A percentile compares a stretch with the other conserved stretches of the same genome.
Conservation (phyloP, 306 rosid genomes). For the Castanea sativa region DNA sequence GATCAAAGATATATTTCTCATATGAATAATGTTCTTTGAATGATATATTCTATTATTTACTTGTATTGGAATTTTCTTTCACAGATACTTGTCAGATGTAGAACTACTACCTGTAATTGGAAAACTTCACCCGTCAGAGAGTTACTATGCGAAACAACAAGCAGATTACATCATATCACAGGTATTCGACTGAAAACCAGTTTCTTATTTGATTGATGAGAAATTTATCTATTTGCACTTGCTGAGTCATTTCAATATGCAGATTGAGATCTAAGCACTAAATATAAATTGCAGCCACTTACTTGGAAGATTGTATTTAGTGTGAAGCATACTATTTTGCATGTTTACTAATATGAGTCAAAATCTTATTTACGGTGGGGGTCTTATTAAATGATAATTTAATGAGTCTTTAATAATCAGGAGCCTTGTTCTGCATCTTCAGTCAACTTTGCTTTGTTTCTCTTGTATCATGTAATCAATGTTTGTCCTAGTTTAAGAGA, state of each 20-base stretch:
- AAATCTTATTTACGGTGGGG: neutral
- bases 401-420: neutral
- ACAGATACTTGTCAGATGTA: constrained; percentile 68
- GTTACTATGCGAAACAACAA: constrained; percentile 90
- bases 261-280: neutral
- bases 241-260: constrained; percentile 10
- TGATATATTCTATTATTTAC: constrained; percentile 19
- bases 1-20: constrained; percentile 15
- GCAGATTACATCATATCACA: constrained; percentile 86
- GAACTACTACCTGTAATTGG: constrained; percentile 81
- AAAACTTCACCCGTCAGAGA: constrained; percentile 95
- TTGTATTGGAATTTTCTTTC: constrained; percentile 21
- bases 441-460: neutral
- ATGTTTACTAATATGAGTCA: neutral
- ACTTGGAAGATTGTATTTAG: neutral
- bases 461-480: neutral
- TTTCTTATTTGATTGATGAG: neutral
- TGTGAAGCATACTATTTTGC: neutral
- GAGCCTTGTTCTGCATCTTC: constrained; percentile 7
- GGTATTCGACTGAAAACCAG: constrained; percentile 38
- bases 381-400: neutral
- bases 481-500: neutral
- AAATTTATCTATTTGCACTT: constrained; percentile 9
- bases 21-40: constrained; percentile 11
- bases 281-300: neutral